Conservation (phyloP, 1,284 basidiomycete species). For the Pseudozyma tsukubaensis region DNA sequence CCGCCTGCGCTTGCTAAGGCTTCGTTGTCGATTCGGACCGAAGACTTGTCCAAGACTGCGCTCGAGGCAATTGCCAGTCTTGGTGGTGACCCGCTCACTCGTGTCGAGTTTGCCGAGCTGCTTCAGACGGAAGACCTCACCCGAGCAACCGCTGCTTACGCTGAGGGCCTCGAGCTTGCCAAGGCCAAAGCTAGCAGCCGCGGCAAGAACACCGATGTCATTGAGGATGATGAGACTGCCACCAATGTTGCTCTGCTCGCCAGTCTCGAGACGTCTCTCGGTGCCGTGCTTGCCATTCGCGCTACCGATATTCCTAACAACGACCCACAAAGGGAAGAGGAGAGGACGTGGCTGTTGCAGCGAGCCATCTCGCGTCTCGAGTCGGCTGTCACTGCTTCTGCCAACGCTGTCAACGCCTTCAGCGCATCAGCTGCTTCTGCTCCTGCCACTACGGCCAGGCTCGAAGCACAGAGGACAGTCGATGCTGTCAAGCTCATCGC, state of each 20-base stretch:
- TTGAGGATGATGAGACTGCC: slow-evolving; percentile 32
- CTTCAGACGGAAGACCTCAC: slow-evolving; percentile 55
- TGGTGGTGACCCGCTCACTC: slow-evolving; percentile 52
- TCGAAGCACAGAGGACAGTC: slow-evolving; percentile 39
- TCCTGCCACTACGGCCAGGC: slow-evolving; percentile 30
- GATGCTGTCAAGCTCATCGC: slow-evolving; percentile 60
- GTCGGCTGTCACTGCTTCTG: slow-evolving; percentile 39
- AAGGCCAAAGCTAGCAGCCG: slow-evolving; percentile 14
- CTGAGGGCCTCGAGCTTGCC: slow-evolving; percentile 44
- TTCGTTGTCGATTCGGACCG: slow-evolving; percentile 42
- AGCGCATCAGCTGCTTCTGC: slow-evolving; percentile 26
- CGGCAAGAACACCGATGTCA: slow-evolving; percentile 6
- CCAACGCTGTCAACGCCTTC: slow-evolving; percentile 33
- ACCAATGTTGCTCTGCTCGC: slow-evolving; percentile 32
- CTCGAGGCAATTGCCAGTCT: slow-evolving; percentile 52
- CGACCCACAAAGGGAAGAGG: slow-evolving; percentile 36
- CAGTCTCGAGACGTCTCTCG: slow-evolving; percentile 54
- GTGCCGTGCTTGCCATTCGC: slow-evolving; percentile 54
- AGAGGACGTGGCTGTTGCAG: slow-evolving; percentile 44
- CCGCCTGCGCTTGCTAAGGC: slow-evolving; percentile 49
- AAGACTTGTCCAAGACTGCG: slow-evolving; percentile 49
- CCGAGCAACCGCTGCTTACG: slow-evolving; percentile 47
- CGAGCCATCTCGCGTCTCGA: slow-evolving; percentile 49
- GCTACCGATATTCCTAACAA: slow-evolving; percentile 40
- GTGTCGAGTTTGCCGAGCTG: slow-evolving; percentile 58